Conservation (phyloP, 2,329 filamentous ascomycete species). For the Sporothrix humicola region DNA sequence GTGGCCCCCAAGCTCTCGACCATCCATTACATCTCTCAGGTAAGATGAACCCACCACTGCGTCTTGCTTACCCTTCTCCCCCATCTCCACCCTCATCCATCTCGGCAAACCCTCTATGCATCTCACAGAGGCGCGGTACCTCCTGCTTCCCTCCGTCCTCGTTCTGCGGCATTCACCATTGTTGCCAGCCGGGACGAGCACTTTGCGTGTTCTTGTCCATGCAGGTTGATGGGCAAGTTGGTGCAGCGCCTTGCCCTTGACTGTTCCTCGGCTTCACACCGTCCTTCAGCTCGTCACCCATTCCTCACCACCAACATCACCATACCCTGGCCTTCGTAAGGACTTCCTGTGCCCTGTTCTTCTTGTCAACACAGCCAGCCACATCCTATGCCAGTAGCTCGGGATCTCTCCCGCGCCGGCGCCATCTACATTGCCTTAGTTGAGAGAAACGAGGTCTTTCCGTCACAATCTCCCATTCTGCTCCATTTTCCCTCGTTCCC, state of each 20-base stretch:
- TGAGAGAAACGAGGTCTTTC: constrained; percentile 8
- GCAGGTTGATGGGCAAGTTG: not conserved
- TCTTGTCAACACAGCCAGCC: not conserved
- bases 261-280: not conserved
- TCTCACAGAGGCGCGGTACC: not conserved
- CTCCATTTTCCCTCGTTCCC: not conserved
- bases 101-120: not conserved
- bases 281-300: not conserved
- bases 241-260: not conserved
- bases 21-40: not conserved
- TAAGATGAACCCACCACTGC: not conserved
- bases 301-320: not conserved
- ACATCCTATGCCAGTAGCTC: not conserved
- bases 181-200: not conserved
- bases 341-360: not conserved
- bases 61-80: not conserved
- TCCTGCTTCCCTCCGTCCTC: not conserved
- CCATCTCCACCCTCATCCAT: not conserved
- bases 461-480: not conserved
- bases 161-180: not conserved
- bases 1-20: not conserved
- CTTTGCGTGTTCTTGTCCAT: not conserved
- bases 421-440: not conserved
- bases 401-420: constrained; percentile 1
- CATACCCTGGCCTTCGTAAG: not conserved